Percentiles rank a stretch among this genome's conserved stretches.
Evolutionary conservation across 73 alveolate species (phyloP).

Genomic region (Paramecium biaurelia): DNA sequence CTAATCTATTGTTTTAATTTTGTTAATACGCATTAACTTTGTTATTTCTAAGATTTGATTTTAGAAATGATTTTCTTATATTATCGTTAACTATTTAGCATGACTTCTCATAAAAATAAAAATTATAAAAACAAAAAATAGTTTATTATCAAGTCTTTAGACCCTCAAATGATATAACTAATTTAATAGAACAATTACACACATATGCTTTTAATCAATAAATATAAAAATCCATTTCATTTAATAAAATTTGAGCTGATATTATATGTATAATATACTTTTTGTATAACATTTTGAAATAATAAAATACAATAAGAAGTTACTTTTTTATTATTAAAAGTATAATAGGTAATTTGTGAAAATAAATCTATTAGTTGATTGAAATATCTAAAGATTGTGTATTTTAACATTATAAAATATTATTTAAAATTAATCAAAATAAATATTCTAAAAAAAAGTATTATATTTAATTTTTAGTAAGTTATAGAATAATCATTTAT

Average conservation of each 20-base stretch:
- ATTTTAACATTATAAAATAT: background rate
- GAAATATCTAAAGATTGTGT: background rate
- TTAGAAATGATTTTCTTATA: slow-evolving; percentile 9
- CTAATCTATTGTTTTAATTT: background rate
- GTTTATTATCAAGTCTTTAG: background rate
- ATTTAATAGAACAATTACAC: background rate
- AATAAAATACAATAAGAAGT: background rate
- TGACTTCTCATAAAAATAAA: slow-evolving; percentile 10
- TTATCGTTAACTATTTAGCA: background rate
- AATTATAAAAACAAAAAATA: background rate
- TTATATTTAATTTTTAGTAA: background rate
- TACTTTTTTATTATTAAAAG: background rate
- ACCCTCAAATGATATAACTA: background rate
- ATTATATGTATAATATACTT: background rate
- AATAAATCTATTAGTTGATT: background rate
- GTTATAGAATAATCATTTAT: background rate
- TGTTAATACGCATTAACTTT: background rate
- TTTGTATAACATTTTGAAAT: background rate
- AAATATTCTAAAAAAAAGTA: background rate
- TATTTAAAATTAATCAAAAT: background rate
- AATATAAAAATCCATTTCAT: background rate
- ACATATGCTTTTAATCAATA: background rate
- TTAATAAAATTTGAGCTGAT: background rate
- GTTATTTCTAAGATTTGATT: background rate
- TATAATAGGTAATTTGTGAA: too few species aligned